phyloP scores from a whole-genome alignment of 2,329 filamentous ascomycete species.

The Aspergillus brasiliensis region DNA sequence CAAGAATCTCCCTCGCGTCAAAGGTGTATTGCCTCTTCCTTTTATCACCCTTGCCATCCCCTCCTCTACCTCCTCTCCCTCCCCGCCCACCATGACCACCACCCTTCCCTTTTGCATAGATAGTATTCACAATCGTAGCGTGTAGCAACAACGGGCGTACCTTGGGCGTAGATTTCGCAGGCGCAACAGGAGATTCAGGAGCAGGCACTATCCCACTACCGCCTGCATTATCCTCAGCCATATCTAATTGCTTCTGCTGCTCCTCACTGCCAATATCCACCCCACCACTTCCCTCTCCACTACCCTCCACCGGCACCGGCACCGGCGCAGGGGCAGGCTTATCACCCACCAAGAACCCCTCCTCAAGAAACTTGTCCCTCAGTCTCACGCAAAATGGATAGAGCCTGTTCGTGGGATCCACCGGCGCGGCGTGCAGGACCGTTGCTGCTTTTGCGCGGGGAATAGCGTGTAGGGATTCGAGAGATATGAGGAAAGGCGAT shows the following conservation, averaged over 20 bases:
- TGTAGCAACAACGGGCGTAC: conserved; percentile 70
- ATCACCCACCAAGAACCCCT: conserved; percentile 44
- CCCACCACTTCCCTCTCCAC: too few species aligned
- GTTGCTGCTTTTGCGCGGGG: conserved; percentile 40
- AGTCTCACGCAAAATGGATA: conserved; percentile 46
- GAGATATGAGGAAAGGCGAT: conserved; percentile 43
- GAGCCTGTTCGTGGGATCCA: conserved; percentile 43
- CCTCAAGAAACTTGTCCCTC: conserved; percentile 46
- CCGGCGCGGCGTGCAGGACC: conserved; percentile 42
- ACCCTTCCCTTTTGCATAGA: conserved; percentile 58
- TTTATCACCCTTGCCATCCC: conserved; percentile 11
- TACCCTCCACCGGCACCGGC: too few species aligned
- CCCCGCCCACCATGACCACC: conserved; percentile 13
- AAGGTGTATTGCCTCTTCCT: conserved; percentile 50
- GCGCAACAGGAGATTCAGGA: too few species aligned
- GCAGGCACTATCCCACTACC: too few species aligned
- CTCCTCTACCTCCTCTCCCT: conserved; percentile 14
- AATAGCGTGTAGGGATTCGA: conserved; percentile 46
- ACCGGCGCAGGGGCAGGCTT: conserved; percentile 7
- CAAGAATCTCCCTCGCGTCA: conserved; percentile 38
- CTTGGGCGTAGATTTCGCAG: too few species aligned
- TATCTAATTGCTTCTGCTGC: too few species aligned
- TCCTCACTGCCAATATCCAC: too few species aligned
- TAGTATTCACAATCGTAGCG: conserved; percentile 82
- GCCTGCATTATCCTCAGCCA: too few species aligned